These are phyloP conservation scores for Coniella lustricola DNA, from an alignment of 2,329 filamentous ascomycete species.

Conservation along the genomic window DNA sequence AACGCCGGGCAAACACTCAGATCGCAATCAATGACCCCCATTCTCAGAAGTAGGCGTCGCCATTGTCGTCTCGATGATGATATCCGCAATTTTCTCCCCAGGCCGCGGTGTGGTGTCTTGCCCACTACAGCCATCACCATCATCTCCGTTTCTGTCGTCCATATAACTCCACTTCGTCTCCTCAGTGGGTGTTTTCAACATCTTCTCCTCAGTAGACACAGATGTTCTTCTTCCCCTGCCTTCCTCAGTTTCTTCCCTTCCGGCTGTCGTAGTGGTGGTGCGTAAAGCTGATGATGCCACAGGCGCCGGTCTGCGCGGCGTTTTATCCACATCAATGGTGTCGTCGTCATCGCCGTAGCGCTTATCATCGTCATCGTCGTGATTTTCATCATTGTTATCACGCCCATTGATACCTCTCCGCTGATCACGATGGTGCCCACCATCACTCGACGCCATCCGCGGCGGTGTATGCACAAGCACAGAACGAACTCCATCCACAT, in stretches of 20 bases:
- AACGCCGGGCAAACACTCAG: too few relatives aligned
- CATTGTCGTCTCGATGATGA: slow-evolving; percentile 1
- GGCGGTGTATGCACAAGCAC: slow-evolving; percentile 23
- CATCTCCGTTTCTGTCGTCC: slow-evolving; percentile 17
- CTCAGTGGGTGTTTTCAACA: neutral
- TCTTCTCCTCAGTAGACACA: slow-evolving; percentile 9
- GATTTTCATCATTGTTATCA: too few relatives aligned
- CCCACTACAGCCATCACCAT: slow-evolving; percentile 13
- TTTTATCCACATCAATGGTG: slow-evolving; percentile 28
- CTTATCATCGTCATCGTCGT: too few relatives aligned
- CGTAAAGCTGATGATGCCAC: too few relatives aligned
- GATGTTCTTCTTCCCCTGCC: too few relatives aligned
- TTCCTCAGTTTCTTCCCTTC: too few relatives aligned
- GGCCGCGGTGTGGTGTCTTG: slow-evolving; percentile 37
- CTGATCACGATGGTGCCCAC: slow-evolving; percentile 11
- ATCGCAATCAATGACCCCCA: too few relatives aligned
- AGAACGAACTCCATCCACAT: slow-evolving; percentile 18
- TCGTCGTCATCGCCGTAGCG: too few relatives aligned
- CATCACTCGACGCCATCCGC: slow-evolving; percentile 19
- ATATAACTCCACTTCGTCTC: too few relatives aligned
- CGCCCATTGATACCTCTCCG: slow-evolving; percentile 17
- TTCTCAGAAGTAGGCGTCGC: neutral
- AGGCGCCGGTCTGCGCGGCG: slow-evolving; percentile 25
- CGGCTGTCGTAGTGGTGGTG: too few relatives aligned
- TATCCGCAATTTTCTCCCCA: slow-evolving; percentile 15